These are phyloP conservation scores for Vigna angularis DNA, from an alignment of 306 rosid genomes.

Conservation along the genomic window DNA sequence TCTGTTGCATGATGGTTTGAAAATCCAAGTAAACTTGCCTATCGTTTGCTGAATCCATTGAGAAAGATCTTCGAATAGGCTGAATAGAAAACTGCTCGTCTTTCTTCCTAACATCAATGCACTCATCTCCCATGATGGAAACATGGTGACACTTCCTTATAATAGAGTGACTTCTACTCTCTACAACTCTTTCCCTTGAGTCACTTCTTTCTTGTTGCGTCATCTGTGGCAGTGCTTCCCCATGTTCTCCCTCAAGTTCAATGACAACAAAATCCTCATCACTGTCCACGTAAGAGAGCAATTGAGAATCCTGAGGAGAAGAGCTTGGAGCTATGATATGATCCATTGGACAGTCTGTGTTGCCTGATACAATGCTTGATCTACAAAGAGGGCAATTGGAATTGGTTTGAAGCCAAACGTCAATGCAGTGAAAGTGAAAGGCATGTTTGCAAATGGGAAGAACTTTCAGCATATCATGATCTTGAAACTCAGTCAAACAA, in stretches of 20 bases:
- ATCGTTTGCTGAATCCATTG: conserved; percentile 73
- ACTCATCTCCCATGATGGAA: conserved; percentile 79
- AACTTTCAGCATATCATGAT: conserved; percentile 56
- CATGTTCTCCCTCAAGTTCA: conserved; percentile 60
- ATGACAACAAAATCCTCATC: conserved; percentile 83
- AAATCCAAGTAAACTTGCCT: conserved; percentile 58
- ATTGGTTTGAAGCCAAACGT: conserved; percentile 70
- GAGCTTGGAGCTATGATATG: conserved; percentile 73
- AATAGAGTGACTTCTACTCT: conserved; percentile 39
- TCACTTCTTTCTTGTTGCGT: conserved; percentile 50
- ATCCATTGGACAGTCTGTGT: conserved; percentile 46
- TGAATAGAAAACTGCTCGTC: conserved; percentile 67
- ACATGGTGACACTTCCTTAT: conserved; percentile 55
- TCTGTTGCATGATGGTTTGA: conserved; percentile 49
- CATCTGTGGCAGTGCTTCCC: conserved; percentile 37
- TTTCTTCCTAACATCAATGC: conserved; percentile 65
- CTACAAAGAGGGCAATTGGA: conserved; percentile 75
- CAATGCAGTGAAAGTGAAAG: conserved; percentile 76
- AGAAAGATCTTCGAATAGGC: conserved; percentile 74
- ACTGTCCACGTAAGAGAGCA: conserved; percentile 57
- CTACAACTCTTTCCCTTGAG: conserved; percentile 40
- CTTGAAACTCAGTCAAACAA: conserved; percentile 66
- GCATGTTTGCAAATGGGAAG: conserved; percentile 68
- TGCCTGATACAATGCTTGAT: conserved; percentile 57
- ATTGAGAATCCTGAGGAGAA: conserved; percentile 75